phyloP scores from a whole-genome alignment of 2,329 filamentous ascomycete genomes.

The Aspergillus terreus region DNA sequence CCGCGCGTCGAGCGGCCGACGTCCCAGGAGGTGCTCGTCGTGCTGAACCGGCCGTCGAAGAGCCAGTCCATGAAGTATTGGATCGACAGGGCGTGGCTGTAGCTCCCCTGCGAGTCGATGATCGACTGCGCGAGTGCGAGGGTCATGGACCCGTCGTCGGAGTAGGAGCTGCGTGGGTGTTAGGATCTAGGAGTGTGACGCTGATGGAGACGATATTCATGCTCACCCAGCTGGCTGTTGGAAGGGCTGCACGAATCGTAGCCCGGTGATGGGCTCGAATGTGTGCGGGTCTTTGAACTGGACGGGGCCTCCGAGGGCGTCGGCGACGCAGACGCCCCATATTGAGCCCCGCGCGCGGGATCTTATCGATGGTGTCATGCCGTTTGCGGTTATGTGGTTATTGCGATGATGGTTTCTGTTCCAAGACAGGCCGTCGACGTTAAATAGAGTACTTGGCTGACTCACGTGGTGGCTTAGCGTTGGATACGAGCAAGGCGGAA shows the following conservation, averaged over 20 bases:
- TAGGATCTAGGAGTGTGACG: not conserved
- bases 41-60: slow-evolving; percentile 34
- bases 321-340: slow-evolving; percentile 39
- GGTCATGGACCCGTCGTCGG: slow-evolving; percentile 45
- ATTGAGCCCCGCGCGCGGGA: slow-evolving; percentile 25
- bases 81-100: slow-evolving; percentile 29
- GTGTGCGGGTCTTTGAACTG: slow-evolving; percentile 35
- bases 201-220: slow-evolving; percentile 5
- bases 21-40: slow-evolving; percentile 35
- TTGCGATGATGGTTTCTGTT: not conserved
- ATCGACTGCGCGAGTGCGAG: slow-evolving; percentile 41
- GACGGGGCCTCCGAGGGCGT: slow-evolving; percentile 43
- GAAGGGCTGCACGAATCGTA: slow-evolving; percentile 32
- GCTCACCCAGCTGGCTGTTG: slow-evolving; percentile 32
- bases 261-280: slow-evolving; percentile 33
- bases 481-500: not conserved
- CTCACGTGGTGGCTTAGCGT: too few relatives aligned
- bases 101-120: slow-evolving; percentile 26
- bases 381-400: not conserved
- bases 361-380: not conserved
- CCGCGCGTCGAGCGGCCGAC: slow-evolving; percentile 33
- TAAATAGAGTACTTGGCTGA: too few relatives aligned
- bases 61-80: slow-evolving; percentile 38
- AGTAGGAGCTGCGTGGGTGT: slow-evolving; percentile 29
- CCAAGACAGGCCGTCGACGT: too few relatives aligned